Evolutionary conservation across 805 yeast genomes (phyloP), one percentile per base, ranked within the genome.

Genomic region (Candida adriatica): DNA sequence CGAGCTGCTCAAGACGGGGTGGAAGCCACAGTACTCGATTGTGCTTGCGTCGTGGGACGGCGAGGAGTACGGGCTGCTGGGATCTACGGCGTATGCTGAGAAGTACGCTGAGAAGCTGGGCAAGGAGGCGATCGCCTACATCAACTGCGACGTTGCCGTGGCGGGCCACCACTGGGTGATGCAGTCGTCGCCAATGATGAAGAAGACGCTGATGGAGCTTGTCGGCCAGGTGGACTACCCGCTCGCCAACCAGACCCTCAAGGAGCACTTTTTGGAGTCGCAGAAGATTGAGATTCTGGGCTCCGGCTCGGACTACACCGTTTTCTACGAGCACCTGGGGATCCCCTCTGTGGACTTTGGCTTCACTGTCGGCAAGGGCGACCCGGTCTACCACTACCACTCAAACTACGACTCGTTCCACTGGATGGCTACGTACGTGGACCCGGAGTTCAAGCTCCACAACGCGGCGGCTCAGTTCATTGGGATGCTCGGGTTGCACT

Each of bases 1-100:
- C 16, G 69, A 62, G 26, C 58, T 81, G 31, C 39, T 53, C 19
- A 59, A 66, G 38, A 41, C 50, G 1, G 86, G 85, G 7, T 81
- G 82, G 80, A 67, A 69, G 46, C 88, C 88, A 21, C 54, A 64
- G 30, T 64, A 84, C 48, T 68, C 83, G 2, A 75, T 81, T 31
- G 55, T 73, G 28, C 64, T 82, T 34, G 84, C 81, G 1, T 73
- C 83, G n/a, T 81, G 87, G 85, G 92, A 81, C 51, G 90, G 85
- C 32, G 90, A 82, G 54, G 90, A 82, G 55, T 76, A 76, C 46
- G 87, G 78, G 1, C 59, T 82, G 19, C 45, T 82, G 15, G 92
- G 92, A 2, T 76, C 85, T 2, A 82, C 88, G 4, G 88, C 79
- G 39, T 80, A 66, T 63, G 90, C 83, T 18, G 90, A 81, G 53